Evolutionary conservation across 805 yeast species (phyloP), one percentile per base, ranked within the genome.

Genomic region (Candida ipomoeae): DNA sequence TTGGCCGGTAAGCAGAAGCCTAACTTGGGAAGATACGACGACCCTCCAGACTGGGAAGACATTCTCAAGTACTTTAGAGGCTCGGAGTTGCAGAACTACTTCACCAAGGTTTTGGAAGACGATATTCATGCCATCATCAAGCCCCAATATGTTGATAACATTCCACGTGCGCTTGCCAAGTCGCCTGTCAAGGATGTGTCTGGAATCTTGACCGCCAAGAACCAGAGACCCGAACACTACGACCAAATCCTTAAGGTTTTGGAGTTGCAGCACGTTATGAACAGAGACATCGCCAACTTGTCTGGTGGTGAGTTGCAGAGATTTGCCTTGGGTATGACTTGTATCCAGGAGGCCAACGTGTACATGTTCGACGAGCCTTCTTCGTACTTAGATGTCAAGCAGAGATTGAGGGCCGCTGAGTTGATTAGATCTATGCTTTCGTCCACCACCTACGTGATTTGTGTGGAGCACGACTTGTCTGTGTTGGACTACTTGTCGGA

Each of bases 281-380:
- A 83, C 55, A 89, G 99, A 80, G 99, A 94, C 57, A 87, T 94
- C 44, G 78, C 81, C 46, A 87, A 89, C 62, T 80, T 94, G 57
- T 89, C 97, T 43, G 99, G 99, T 84, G 99, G 99, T 71, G 99
- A 94, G 75, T 79, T 94, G 68, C 99, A 94, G 77, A 85, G 99
- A 77, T 94, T 94, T 67, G 98, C 99, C 44, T 85, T 94, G 67
- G 99, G 94, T 62, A 86, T 94, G 90, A 88, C 98, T 14, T 89
- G 96, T 78, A 90, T 91, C 43, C 98, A 92, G 74, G 77, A 75
- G 32, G 98, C 98, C 50, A 87, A 89, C 61, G 98, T 94, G 41
- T 94, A 94, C 75, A 94, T 94, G 99, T 94, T 94, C 71, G 99
- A 94, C 74, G 99, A 94, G 77, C 99, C 99, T 43, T 91, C 98